Base-by-base conservation (phyloP, 2,329 filamentous ascomycete species). In the Zelopaecilomyces penicillatus region DNA sequence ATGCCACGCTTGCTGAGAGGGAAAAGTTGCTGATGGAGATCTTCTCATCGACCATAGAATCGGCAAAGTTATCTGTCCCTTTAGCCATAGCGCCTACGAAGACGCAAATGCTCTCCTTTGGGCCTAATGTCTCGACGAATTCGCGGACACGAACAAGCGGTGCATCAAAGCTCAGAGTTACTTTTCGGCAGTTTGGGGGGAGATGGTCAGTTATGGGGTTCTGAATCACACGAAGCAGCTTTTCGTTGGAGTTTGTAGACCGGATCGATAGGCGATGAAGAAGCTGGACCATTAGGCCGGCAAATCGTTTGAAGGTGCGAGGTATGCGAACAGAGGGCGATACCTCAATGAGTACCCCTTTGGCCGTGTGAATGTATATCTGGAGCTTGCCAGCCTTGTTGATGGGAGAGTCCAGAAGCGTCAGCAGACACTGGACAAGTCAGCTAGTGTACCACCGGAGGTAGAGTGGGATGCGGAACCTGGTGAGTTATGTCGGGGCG, bases 1-100 rank as follows among this genome's bases (percentile, higher is more conserved):
- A 98, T 37, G 93, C 91, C 50, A 98, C 93, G 71, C 91, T 97
- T 50, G 93, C 93, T 60, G 88, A 95, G 51, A 98, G 76, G 61
- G 90, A 95, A 76, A 87, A 98, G 67, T 96, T 95, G 75, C 91
- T 97, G 70, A 98, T 97, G 57, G 86, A 88, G 62, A 98, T 97
- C 60, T 94, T 87, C 69, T 98, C 93, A 62, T 97, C 91, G 59
- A 97, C 94, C 67, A 86, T 88, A 35, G 80, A 78, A 62, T 98
- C 93, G 52, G 93, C 93, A 63, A 98, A 98, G 66, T 87, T 91
- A 64, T 98, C 93, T 44, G 82, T 79, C 12, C 93, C 93, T 72
- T 97, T 97, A 48, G 93, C 93, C 91, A 98, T 98, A 56, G 93
- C 93, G 56, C 93, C 93, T 36, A 97, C 88, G 59, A 97, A 97